A percentile compares a stretch with the other conserved stretches of the same genome.
phyloP scores from a whole-genome alignment of 352 stramenopile genomes.

The Thalassiosira hispida region DNA sequence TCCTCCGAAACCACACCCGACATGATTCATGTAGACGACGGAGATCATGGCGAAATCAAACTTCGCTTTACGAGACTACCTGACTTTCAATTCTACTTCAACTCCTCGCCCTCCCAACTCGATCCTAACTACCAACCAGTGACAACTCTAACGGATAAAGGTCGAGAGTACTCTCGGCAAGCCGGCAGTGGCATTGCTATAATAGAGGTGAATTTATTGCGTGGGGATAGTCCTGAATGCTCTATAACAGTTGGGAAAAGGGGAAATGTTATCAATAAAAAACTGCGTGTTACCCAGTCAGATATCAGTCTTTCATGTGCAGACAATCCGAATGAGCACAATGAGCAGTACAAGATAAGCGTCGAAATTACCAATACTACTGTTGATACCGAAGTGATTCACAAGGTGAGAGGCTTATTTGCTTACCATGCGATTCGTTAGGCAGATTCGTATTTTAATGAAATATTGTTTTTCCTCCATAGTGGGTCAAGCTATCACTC shows the following conservation, averaged over 20 bases:
- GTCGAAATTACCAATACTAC: constrained; percentile 76
- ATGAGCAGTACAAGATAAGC: constrained; percentile 49
- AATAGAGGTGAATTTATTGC: constrained; percentile 65
- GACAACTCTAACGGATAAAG: constrained; percentile 57
- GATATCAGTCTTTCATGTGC: constrained; percentile 44
- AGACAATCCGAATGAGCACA: constrained; percentile 18
- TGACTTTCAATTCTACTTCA: constrained; percentile 82
- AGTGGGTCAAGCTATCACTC: constrained; percentile 71
- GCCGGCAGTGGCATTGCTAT: constrained; percentile 76
- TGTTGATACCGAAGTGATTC: constrained; percentile 67
- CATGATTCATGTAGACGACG: constrained; percentile 12
- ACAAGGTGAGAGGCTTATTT: constrained; percentile 51
- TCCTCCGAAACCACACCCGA: constrained; percentile 14
- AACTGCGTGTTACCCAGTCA: constrained; percentile 25
- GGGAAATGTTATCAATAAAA: constrained; percentile 20
- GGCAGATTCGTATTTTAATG: not conserved
- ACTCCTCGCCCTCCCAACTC: constrained; percentile 65
- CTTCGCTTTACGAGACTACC: constrained; percentile 24
- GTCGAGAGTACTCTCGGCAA: constrained; percentile 48
- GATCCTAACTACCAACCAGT: constrained; percentile 56
- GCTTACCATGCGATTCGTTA: not conserved
- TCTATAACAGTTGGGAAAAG: constrained; percentile 34
- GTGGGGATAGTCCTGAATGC: constrained; percentile 25
- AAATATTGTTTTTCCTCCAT: not conserved
- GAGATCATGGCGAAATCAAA: constrained; percentile 14